Conservation (phyloP, 2,329 filamentous ascomycete genomes). For the Diaporthe ampelina region DNA sequence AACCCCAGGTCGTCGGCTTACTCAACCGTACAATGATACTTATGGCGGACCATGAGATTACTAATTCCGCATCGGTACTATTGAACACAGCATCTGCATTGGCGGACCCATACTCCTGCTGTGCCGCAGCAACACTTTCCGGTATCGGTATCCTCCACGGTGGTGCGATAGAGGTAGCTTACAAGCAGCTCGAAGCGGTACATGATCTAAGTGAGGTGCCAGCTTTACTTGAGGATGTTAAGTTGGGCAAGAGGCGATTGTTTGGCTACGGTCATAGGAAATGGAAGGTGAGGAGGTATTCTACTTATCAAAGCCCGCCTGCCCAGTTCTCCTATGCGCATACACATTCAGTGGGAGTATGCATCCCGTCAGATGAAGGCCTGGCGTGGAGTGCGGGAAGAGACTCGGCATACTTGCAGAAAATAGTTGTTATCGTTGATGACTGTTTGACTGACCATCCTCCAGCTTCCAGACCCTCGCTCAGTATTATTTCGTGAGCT, state of each 20-base stretch:
- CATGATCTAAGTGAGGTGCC: not conserved
- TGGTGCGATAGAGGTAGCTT: constrained; percentile 8
- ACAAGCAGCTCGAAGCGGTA: constrained; percentile 9
- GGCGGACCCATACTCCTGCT: constrained; percentile 1
- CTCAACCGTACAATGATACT: not conserved
- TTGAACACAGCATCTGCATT: constrained; percentile 3
- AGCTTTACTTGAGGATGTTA: not conserved
- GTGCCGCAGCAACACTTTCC: constrained; percentile 1
- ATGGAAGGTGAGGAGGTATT: constrained; percentile 13
- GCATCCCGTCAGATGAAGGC: not conserved
- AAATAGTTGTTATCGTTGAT: too few species aligned
- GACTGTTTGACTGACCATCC: not conserved
- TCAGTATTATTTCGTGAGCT: constrained; percentile 7
- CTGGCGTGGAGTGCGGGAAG: too few species aligned
- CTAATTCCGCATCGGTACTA: constrained; percentile 7
- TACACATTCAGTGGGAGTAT: too few species aligned
- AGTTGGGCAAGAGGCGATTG: not conserved
- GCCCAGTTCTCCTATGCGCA: too few species aligned
- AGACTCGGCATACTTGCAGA: too few species aligned
- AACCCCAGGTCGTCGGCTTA: not conserved
- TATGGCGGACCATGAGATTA: constrained; percentile 19
- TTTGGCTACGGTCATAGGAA: constrained; percentile 4
- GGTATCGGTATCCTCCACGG: constrained; percentile 8
- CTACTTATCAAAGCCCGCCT: too few species aligned
- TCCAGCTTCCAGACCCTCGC: not conserved